These are phyloP conservation scores for Botrytis galanthina DNA, from an alignment of 2,329 filamentous ascomycete species.

Conservation along the genomic window DNA sequence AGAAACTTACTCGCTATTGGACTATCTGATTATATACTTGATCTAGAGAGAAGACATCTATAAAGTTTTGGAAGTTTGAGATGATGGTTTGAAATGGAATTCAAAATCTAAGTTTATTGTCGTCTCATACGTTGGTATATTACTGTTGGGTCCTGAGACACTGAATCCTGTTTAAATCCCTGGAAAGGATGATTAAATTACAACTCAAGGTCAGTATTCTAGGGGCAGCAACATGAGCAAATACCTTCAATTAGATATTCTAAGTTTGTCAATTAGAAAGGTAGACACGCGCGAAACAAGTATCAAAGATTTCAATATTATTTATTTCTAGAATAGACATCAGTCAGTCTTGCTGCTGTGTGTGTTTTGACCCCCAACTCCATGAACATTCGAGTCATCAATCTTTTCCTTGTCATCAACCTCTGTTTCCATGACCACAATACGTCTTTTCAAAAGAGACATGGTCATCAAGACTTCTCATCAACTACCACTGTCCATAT, in stretches of 20 bases:
- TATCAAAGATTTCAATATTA: conserved; percentile 2
- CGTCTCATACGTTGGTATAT: too few relatives aligned
- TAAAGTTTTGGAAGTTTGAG: neutral
- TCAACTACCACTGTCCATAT: neutral
- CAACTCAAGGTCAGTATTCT: neutral
- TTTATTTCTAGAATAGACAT: conserved; percentile 9
- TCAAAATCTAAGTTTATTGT: too few relatives aligned
- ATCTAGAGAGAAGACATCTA: neutral
- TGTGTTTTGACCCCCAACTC: neutral
- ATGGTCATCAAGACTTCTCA: conserved; percentile 18
- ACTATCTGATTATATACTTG: neutral
- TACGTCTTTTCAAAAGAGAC: neutral
- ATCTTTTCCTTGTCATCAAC: neutral
- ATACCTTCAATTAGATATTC: neutral
- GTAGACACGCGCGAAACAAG: neutral
- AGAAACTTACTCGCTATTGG: neutral
- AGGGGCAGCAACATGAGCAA: neutral
- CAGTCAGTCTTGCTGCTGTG: conserved; percentile 16
- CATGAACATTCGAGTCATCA: neutral
- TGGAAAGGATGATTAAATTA: neutral
- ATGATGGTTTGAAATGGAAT: neutral
- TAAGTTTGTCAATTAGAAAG: neutral
- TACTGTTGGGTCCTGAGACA: neutral
- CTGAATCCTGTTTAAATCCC: neutral
- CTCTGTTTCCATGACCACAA: neutral